These are phyloP conservation scores for Mycotypha africana DNA, from an alignment of 371 early-diverging fungal genomes.

Conservation along the genomic window DNA sequence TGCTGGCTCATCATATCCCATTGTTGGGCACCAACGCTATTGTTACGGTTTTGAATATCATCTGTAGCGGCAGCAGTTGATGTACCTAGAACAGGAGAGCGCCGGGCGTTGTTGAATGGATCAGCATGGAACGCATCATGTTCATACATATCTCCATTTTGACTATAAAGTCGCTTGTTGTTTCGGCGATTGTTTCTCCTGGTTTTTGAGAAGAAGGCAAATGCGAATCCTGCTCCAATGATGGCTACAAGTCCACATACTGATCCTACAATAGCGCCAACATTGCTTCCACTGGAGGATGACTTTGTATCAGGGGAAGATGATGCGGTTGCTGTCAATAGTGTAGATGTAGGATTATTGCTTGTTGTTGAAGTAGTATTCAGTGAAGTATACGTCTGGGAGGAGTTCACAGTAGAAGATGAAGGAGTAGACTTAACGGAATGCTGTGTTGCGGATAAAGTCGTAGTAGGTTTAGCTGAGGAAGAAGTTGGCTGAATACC, in stretches of 20 bases:
- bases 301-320: no score
- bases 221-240: conserved; percentile 34
- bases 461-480: no score
- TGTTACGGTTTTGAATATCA: not conserved
- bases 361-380: no score
- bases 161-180: conserved; percentile 22
- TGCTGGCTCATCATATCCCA: conserved; percentile 4
- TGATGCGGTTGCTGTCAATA: no score
- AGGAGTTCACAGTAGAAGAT: no score
- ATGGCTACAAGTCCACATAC: conserved; percentile 35
- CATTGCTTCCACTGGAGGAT: no score
- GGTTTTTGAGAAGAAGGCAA: conserved; percentile 33
- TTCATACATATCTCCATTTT: conserved; percentile 9
- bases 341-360: no score
- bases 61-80: conserved; percentile 19
- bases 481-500: no score
- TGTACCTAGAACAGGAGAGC: conserved; percentile 30
- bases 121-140: conserved; percentile 1
- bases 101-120: conserved; percentile 12
- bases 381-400: no score
- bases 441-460: no score
- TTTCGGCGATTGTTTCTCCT: conserved; percentile 22
- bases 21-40: not conserved
- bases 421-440: no score
- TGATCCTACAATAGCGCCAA: conserved; percentile 28